Evolutionary conservation across 2,329 filamentous ascomycete species (phyloP), one percentile per base, ranked within the genome.

Genomic region (Fusarium staphyleae): DNA sequence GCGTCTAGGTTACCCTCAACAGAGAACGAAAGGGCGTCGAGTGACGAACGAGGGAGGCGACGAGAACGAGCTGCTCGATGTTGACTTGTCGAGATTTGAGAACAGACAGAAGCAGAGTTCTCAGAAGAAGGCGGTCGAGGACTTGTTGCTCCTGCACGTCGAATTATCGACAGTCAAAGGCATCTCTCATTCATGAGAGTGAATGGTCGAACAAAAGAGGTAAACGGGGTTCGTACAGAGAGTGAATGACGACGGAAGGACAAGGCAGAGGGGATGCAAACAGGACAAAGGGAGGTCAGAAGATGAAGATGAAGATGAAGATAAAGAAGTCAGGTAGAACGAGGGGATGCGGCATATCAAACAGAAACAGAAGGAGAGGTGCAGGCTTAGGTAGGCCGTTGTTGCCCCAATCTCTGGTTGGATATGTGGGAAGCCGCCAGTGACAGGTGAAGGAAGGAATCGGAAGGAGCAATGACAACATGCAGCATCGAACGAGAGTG

Each of bases 351-450:
- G 24, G 28, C 16, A 39, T 30, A 47, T 47, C 44, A 47, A 47
- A 47, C 18, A 22, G 44, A 47, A 47, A 47, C 18, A 22, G 44
- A 47, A 47, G 16, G 33, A 9, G 44, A 36, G 44, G 15, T 11
- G 13, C 24, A 19, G 13, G 16, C 47, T 28, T 24, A 52, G 57
- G 49, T 32, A 46, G 49, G 52, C n/a, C n/a, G n/a, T 54, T 39
- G 55, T 60, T 65, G 49, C 55, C 37, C 16, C 36, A 49, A 19
- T 42, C 44, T 46, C 54, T 42, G 44, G 44, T 42, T 62, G 55
- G 24, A 40, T 58, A 62, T 63, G 48, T 46, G 51, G 56, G 47
- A 52, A 60, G 48, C 36, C 55, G 46, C 46, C 42, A 52, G 49
- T 43, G 41, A 48, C 45, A 36, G 43, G 48, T 30, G 49, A 43